Conservation (phyloP, 169 alveolate species). For the Plasmodium fragile region DNA sequence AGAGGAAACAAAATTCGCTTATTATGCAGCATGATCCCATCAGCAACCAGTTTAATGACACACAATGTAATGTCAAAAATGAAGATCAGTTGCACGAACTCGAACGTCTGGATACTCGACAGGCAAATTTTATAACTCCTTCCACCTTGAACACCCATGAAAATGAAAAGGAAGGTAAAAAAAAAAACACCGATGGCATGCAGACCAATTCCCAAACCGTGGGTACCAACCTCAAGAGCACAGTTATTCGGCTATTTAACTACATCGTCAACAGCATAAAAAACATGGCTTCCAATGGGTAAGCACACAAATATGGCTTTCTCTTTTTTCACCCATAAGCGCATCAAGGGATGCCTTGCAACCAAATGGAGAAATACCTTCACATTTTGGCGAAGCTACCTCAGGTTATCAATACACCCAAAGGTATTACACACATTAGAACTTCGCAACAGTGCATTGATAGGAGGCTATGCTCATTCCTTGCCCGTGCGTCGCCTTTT, state of each 20-base stretch:
- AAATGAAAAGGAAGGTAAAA: constrained; percentile 10
- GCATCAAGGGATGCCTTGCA: background rate
- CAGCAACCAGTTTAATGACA: background rate
- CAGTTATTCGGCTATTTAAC: constrained; percentile 47
- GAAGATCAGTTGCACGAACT: background rate
- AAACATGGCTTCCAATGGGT: background rate
- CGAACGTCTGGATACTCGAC: background rate
- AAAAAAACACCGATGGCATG: background rate
- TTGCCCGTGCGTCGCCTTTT: background rate
- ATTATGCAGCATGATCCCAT: constrained; percentile 13
- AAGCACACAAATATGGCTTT: background rate
- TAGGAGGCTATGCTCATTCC: background rate
- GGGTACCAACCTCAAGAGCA: constrained; percentile 4
- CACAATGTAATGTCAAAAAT: background rate
- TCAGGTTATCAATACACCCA: background rate
- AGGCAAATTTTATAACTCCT: constrained; percentile 25
- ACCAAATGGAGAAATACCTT: background rate
- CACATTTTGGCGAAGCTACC: background rate
- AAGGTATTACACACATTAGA: background rate
- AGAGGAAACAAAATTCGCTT: constrained; percentile 14
- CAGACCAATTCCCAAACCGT: background rate
- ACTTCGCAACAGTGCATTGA: background rate
- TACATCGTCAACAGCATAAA: constrained; percentile 35
- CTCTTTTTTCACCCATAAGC: background rate
- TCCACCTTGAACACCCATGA: constrained; percentile 4